phyloP scores from a whole-genome alignment of 2,329 filamentous ascomycete genomes.

The Coleophoma crateriformis region DNA sequence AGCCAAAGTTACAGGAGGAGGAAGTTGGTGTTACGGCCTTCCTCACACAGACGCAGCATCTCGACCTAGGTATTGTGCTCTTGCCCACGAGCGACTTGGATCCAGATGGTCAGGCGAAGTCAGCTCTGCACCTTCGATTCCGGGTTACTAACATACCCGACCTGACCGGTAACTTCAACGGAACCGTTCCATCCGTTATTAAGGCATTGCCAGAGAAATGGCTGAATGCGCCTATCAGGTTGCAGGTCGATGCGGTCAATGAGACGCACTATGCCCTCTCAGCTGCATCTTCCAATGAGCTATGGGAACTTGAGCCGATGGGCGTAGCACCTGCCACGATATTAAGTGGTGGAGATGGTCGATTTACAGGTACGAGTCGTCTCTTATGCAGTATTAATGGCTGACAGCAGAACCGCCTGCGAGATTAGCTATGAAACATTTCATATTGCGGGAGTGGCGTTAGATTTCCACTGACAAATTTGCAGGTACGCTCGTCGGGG shows the following conservation, averaged over 20 bases:
- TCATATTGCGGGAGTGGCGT: too few species aligned
- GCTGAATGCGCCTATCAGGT: conserved; percentile 15
- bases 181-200: conserved; percentile 32
- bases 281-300: conserved; percentile 10
- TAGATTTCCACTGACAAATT: too few species aligned
- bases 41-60: conserved; percentile 40
- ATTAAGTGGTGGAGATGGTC: conserved; percentile 15
- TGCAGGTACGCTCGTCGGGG: conserved; percentile 41
- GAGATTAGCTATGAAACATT: too few species aligned
- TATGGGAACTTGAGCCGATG: conserved; percentile 36
- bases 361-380: conserved; percentile 4
- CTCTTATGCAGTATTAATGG: conserved; percentile 10
- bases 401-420: too few species aligned
- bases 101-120: neutral
- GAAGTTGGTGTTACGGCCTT: conserved; percentile 49
- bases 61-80: conserved; percentile 28
- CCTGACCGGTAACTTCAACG: conserved; percentile 30
- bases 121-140: conserved; percentile 3
- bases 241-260: conserved; percentile 5
- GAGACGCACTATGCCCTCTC: conserved; percentile 12
- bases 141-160: neutral
- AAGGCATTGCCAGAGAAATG: conserved; percentile 34
- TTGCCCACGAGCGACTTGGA: conserved; percentile 21
- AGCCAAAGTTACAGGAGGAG: conserved; percentile 30
- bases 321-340: conserved; percentile 39